These are phyloP conservation scores for Hemileia vastatrix DNA, from an alignment of 1,284 basidiomycete species.

Conservation along the genomic window DNA sequence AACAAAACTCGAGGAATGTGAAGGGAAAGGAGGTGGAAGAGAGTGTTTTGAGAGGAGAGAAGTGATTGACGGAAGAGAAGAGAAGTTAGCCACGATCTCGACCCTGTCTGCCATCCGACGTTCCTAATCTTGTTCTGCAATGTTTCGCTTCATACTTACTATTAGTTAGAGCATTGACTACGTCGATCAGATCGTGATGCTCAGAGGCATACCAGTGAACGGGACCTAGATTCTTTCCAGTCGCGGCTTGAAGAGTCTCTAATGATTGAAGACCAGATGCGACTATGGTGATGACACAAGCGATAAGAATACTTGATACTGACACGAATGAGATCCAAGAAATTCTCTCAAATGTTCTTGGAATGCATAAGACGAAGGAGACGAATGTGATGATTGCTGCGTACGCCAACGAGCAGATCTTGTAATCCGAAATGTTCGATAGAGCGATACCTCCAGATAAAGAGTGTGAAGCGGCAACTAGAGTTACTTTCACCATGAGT, in stretches of 20 bases:
- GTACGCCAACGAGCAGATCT: conserved; percentile 41
- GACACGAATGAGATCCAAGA: conserved; percentile 37
- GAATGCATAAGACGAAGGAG: conserved; percentile 32
- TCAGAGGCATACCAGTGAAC: conserved; percentile 5
- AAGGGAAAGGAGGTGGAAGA: background rate
- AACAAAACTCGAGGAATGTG: conserved; percentile 33
- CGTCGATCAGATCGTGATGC: conserved; percentile 34
- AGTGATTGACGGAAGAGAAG: too few relatives aligned
- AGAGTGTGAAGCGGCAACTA: conserved; percentile 38
- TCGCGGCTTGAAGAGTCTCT: background rate
- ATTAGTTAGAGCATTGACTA: conserved; percentile 41
- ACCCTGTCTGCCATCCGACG: too few relatives aligned
- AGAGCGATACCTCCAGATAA: conserved; percentile 40
- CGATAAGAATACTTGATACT: conserved; percentile 38
- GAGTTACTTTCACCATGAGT: conserved; percentile 30
- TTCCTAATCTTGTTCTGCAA: too few relatives aligned
- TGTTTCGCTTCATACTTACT: background rate
- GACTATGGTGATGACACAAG: too few relatives aligned
- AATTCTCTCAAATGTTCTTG: conserved; percentile 38
- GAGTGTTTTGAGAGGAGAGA: background rate
- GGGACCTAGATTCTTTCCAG: background rate
- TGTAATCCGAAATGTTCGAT: conserved; percentile 34
- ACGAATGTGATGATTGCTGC: conserved; percentile 37
- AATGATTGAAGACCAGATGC: conserved; percentile 25
- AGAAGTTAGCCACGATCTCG: too few relatives aligned